phyloP scores from a whole-genome alignment of 768 basidiomycete species.

The Podaxis sp. region DNA sequence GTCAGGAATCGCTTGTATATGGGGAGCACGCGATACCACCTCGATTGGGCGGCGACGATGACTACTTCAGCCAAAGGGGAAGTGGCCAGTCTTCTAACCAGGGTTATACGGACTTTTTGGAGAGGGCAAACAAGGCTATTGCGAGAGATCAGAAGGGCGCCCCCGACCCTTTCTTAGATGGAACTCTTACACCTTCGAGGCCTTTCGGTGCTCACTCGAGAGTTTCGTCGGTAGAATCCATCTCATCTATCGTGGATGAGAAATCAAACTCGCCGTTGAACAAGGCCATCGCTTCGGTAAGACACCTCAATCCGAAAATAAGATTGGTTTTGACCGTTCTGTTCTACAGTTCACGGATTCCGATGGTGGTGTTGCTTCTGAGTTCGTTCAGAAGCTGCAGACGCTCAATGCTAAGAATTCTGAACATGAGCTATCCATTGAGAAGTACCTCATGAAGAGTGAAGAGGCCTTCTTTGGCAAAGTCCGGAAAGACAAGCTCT shows the following conservation, averaged over 20 bases:
- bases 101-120: conserved; percentile 78
- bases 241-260: conserved; percentile 88
- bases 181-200: conserved; percentile 52
- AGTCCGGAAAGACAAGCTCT: conserved; percentile 85
- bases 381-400: conserved; percentile 86
- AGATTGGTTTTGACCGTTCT: not conserved
- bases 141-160: conserved; percentile 74
- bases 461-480: conserved; percentile 93
- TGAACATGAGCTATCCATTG: conserved; percentile 88
- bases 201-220: conserved; percentile 85
- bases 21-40: conserved; percentile 53
- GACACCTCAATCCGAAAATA: conserved; percentile 21
- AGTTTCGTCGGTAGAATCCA: conserved; percentile 85
- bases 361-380: conserved; percentile 87
- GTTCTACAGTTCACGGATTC: conserved; percentile 82
- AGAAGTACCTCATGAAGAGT: conserved; percentile 86
- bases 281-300: conserved; percentile 86
- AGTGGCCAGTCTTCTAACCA: conserved; percentile 34
- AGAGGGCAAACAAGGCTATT: conserved; percentile 82
- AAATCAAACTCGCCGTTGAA: conserved; percentile 90
- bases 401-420: conserved; percentile 81
- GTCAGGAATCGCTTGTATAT: conserved; percentile 55
- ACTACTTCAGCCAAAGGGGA: conserved; percentile 43
- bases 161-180: conserved; percentile 87
- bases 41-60: conserved; percentile 41